These are phyloP conservation scores for Candida pseudoviswanathii DNA, from an alignment of 1,139 yeast species.

Conservation along the genomic window DNA sequence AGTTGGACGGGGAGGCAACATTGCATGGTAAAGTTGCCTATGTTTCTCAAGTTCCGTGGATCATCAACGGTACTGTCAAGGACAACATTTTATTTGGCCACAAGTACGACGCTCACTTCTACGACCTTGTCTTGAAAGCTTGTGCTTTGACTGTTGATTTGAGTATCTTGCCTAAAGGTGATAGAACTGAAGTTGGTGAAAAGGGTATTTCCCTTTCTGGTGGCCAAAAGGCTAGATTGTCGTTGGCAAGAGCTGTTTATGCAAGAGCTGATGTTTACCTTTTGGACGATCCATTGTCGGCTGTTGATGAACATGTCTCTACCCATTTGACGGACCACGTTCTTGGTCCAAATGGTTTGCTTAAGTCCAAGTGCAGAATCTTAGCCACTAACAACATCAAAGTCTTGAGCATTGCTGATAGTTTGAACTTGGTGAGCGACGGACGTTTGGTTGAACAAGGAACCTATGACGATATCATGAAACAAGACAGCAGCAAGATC, in stretches of 20 bases:
- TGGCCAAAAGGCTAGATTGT: conserved; percentile 43
- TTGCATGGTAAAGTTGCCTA: conserved; percentile 85
- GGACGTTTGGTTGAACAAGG: conserved; percentile 85
- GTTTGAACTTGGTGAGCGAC: conserved; percentile 68
- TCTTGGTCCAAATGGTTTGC: conserved; percentile 81
- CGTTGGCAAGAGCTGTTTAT: conserved; percentile 43
- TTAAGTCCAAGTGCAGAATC: conserved; percentile 73
- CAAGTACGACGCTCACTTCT: conserved; percentile 29
- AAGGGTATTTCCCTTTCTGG: conserved; percentile 45
- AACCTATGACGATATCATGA: conserved; percentile 58
- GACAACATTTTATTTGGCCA: conserved; percentile 43
- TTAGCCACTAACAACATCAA: conserved; percentile 89
- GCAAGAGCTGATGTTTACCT: conserved; percentile 40
- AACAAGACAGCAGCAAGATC: conserved; percentile 56
- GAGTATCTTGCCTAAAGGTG: conserved; percentile 38
- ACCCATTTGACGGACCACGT: conserved; percentile 34
- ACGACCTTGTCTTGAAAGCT: conserved; percentile 33
- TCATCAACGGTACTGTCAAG: conserved; percentile 39
- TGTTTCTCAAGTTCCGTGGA: conserved; percentile 90
- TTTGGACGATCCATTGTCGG: conserved; percentile 38
- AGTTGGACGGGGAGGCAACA: conserved; percentile 71
- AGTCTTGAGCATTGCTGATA: conserved; percentile 77
- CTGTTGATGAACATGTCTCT: conserved; percentile 42
- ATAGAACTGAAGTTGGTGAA: conserved; percentile 43
- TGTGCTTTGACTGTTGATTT: conserved; percentile 42